Base-by-base conservation (phyloP, 2,329 filamentous ascomycete genomes). In the Aaosphaeria arxii region DNA sequence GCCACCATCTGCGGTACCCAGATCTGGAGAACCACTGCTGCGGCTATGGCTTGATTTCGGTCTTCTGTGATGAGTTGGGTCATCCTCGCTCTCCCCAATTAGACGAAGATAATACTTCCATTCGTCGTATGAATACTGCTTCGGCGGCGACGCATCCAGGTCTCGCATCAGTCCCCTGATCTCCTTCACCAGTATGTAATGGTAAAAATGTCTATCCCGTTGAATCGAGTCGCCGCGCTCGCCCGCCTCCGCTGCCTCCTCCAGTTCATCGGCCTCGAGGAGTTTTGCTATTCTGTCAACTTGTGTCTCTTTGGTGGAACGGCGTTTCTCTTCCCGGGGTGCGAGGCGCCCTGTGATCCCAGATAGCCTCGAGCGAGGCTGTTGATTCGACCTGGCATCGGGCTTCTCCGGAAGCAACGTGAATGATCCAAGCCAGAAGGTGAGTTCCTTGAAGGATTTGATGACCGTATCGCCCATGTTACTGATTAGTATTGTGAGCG, bases 401-500 rank as follows among this genome's bases (percentile, higher is more conserved):
- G 72, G 55, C 31, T 80, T 77, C 6, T 72, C 74, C 1, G 80
- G 80, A 1, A 82, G 60, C 13, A 83, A 73, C 2, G 80, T 82
- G 28, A 82, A 54, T 30, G 77, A 75, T 9, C 78, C 80, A 4
- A 81, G 51, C 71, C 75, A 81, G n/a, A 79, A 74, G 0, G 78
- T 81, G n/a, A 77, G 48, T 42, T 83, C 77, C 24, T 76, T 74
- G 62, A 83, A 75, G 6, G 69, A 67, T 50, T 78, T 78, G 50
- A 83, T 76, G 7, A 80, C 74, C 0, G 78, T 80, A 49, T 78
- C 76, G 11, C 77, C 76, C 76, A 81, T 78, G 49, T 79, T 76
- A 47, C 69, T 75, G 54, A 79, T 80, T 32, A 80, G 67, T 28
- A 80, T 77, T 0, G 80, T 81, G 41, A 82, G 67, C 0, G 77